phyloP scores from a whole-genome alignment of 306 rosid species.

The Cicer bijugum region DNA sequence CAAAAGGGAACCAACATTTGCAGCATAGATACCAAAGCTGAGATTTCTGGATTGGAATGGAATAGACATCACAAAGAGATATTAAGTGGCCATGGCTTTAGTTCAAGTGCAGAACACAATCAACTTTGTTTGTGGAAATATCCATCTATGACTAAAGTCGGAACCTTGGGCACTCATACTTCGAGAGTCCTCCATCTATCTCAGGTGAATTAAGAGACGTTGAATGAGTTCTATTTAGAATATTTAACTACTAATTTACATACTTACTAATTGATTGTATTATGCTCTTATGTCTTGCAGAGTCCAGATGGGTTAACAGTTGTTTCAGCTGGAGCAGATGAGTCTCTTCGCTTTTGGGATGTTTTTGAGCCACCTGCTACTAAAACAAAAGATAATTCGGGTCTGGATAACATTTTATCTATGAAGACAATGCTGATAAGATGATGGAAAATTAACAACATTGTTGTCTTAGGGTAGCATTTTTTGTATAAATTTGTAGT shows the following conservation, averaged over 20 bases:
- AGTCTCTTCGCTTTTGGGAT: constrained; percentile 79
- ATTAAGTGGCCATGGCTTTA: constrained; percentile 81
- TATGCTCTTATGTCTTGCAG: constrained; percentile 47
- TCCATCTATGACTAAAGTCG: constrained; percentile 71
- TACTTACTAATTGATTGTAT: too few relatives aligned
- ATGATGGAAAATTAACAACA: constrained; percentile 46
- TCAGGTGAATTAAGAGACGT: constrained; percentile 55
- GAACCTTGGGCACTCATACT: constrained; percentile 56
- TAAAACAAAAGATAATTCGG: constrained; percentile 45
- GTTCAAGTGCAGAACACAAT: constrained; percentile 46
- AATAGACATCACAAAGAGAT: constrained; percentile 76
- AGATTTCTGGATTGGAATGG: constrained; percentile 87
- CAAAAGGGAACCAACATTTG: constrained; percentile 59
- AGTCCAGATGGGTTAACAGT: constrained; percentile 79
- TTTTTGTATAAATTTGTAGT: not conserved
- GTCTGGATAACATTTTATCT: constrained; percentile 59
- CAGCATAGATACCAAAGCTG: constrained; percentile 67
- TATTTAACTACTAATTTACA: not conserved
- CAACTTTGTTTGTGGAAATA: constrained; percentile 74
- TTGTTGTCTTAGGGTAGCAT: constrained; percentile 4
- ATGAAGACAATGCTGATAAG: constrained; percentile 62
- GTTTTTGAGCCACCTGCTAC: constrained; percentile 63
- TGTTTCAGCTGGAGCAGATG: constrained; percentile 77
- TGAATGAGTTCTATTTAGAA: not conserved
- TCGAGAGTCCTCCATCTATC: constrained; percentile 70